Conservation (phyloP, 73 alveolate species). For the Loxodes magnus region DNA sequence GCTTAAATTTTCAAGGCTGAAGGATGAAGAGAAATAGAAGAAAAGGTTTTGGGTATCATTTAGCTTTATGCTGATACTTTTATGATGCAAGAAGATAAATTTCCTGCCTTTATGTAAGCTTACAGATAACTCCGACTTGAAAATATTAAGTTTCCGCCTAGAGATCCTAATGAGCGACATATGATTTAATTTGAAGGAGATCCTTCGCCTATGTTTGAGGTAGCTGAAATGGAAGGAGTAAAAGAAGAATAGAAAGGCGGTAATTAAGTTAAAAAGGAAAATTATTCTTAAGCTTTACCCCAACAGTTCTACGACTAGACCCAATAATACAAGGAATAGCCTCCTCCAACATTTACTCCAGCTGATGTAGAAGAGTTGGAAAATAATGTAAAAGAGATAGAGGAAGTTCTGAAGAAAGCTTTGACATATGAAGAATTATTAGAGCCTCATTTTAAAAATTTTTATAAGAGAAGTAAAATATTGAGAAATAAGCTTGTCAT, state of each 20-base stretch:
- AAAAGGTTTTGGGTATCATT: conserved; percentile 30
- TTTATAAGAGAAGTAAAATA: background rate
- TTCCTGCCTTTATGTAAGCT: conserved; percentile 34
- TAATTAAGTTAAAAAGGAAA: conserved; percentile 5
- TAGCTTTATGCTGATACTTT: conserved; percentile 75
- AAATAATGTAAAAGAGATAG: background rate
- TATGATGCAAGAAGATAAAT: conserved; percentile 66
- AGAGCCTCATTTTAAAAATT: background rate
- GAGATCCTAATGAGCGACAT: conserved; percentile 49
- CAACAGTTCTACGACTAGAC: conserved; percentile 2
- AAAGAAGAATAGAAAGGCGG: background rate
- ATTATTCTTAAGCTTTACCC: conserved; percentile 4
- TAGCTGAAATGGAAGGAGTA: conserved; percentile 24
- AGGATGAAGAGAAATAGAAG: conserved; percentile 36
- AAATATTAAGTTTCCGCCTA: conserved; percentile 47
- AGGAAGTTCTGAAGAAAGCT: conserved; percentile 5
- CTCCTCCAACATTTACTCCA: conserved; percentile 13
- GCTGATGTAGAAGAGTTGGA: background rate
- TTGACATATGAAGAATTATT: background rate
- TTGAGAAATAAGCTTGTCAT: background rate
- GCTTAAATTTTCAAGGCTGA: conserved; percentile 19
- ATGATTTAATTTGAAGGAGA: conserved; percentile 45
- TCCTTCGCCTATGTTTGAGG: conserved; percentile 56
- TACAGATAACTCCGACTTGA: conserved; percentile 42
- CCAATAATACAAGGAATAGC: conserved; percentile 6